Percentiles rank a stretch among this genome's conserved stretches.
phyloP scores from a whole-genome alignment of 2,329 filamentous ascomycete species.

The Cladophialophora carrionii region DNA sequence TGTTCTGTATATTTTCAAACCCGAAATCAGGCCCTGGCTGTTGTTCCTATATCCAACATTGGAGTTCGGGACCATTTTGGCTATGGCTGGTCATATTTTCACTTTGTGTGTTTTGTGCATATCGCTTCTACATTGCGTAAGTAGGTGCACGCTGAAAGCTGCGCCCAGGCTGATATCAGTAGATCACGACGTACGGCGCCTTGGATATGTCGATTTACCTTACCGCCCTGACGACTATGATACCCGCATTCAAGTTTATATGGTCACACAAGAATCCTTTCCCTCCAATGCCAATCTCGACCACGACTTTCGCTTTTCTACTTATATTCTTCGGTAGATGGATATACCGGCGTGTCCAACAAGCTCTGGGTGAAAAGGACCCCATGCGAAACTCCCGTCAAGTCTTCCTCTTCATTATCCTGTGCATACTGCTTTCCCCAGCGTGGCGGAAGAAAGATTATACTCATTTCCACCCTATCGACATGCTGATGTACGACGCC shows the following conservation, averaged over 20 bases:
- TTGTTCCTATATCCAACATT: slow-evolving; percentile 45
- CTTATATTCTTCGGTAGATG: slow-evolving; percentile 35
- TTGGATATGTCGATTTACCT: slow-evolving; percentile 35
- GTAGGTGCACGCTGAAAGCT: slow-evolving; percentile 31
- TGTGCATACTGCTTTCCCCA: slow-evolving; percentile 49
- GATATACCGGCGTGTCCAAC: slow-evolving; percentile 30
- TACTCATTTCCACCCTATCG: slow-evolving; percentile 58
- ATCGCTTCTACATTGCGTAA: slow-evolving; percentile 48
- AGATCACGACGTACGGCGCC: slow-evolving; percentile 35
- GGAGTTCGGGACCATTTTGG: slow-evolving; percentile 40
- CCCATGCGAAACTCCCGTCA: slow-evolving; percentile 22
- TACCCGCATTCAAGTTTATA: slow-evolving; percentile 35
- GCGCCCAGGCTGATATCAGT: slow-evolving; percentile 23
- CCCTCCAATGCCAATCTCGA: slow-evolving; percentile 31
- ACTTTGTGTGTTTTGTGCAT: slow-evolving; percentile 44
- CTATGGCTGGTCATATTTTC: slow-evolving; percentile 45
- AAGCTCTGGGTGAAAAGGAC: slow-evolving; percentile 30
- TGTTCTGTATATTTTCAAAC: slow-evolving; percentile 44
- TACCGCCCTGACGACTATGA: slow-evolving; percentile 32
- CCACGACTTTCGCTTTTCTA: slow-evolving; percentile 34
- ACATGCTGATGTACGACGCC: slow-evolving; percentile 57
- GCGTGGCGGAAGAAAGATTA: slow-evolving; percentile 48
- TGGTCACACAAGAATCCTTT: slow-evolving; percentile 37
- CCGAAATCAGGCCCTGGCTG: slow-evolving; percentile 47
- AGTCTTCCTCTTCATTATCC: slow-evolving; percentile 41